These are phyloP conservation scores for Nemania bipapillata DNA, from an alignment of 2,329 filamentous ascomycete species.

Conservation along the genomic window DNA sequence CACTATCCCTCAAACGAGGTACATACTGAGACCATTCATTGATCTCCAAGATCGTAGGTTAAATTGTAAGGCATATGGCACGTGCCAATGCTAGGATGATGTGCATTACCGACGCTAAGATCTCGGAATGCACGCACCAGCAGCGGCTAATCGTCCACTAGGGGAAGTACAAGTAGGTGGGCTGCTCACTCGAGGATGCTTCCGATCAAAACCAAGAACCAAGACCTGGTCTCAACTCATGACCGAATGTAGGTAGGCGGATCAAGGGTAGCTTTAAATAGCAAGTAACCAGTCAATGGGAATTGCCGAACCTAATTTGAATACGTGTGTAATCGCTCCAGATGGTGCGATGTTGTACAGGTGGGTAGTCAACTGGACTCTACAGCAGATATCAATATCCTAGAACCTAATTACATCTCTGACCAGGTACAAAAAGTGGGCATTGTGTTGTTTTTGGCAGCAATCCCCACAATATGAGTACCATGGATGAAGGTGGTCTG, in stretches of 20 bases:
- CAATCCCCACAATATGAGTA: background rate
- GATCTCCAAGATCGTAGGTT: conserved; percentile 7
- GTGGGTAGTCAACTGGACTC: too few relatives aligned
- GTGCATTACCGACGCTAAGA: conserved; percentile 41
- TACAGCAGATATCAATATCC: too few relatives aligned
- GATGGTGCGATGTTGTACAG: background rate
- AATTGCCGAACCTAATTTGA: too few relatives aligned
- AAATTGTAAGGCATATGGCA: conserved; percentile 24
- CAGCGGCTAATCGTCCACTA: conserved; percentile 28
- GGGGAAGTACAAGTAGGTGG: background rate
- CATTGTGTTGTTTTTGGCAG: conserved; percentile 10
- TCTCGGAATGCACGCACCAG: conserved; percentile 29
- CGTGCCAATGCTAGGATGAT: conserved; percentile 37
- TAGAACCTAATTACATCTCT: too few relatives aligned
- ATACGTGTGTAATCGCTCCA: too few relatives aligned
- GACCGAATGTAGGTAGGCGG: background rate
- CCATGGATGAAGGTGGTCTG: conserved; percentile 6
- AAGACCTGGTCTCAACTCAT: background rate
- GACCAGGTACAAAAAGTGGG: conserved; percentile 5
- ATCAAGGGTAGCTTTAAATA: too few relatives aligned
- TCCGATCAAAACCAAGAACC: background rate
- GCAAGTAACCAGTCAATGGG: too few relatives aligned
- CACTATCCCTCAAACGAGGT: background rate
- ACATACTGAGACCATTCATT: conserved; percentile 13
- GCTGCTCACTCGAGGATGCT: background rate